A percentile compares a stretch with the other conserved stretches of the same genome.
Evolutionary conservation across 1,284 basidiomycete genomes (phyloP).

Genomic region (Fomitiporia mediterranea): DNA sequence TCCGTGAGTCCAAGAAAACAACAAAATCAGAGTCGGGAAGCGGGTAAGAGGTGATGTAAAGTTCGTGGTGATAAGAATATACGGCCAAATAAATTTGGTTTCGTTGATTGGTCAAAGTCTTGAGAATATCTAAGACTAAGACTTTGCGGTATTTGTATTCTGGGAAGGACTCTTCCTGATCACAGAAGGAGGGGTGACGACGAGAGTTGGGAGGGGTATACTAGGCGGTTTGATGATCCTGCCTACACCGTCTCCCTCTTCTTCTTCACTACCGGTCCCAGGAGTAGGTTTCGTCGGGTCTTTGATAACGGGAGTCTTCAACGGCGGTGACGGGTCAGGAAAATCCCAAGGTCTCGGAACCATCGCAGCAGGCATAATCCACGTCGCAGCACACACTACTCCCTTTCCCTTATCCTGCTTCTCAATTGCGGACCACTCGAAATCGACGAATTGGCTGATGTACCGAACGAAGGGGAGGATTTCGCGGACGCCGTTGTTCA

Average conservation of each 20-base stretch:
- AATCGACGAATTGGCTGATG: constrained; percentile 69
- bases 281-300: too few species aligned
- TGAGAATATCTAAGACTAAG: background rate
- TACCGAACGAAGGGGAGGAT: constrained; percentile 77
- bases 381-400: constrained; percentile 80
- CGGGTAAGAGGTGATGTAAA: background rate
- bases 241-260: too few species aligned
- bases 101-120: too few species aligned
- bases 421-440: constrained; percentile 62
- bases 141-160: background rate
- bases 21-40: too few species aligned
- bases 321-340: constrained; percentile 11
- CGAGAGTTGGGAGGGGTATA: constrained; percentile 3
- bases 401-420: constrained; percentile 62
- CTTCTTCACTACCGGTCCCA: too few species aligned
- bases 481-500: constrained; percentile 68
- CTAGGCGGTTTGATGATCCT: background rate
- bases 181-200: constrained; percentile 15
- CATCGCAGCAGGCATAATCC: constrained; percentile 76
- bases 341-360: constrained; percentile 28
- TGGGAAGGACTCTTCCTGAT: background rate
- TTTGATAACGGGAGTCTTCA: background rate
- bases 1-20: background rate
- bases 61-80: background rate
- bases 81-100: background rate